Evolutionary conservation across 768 basidiomycete species (phyloP).

Genomic region (Leccinum ochraceum): DNA sequence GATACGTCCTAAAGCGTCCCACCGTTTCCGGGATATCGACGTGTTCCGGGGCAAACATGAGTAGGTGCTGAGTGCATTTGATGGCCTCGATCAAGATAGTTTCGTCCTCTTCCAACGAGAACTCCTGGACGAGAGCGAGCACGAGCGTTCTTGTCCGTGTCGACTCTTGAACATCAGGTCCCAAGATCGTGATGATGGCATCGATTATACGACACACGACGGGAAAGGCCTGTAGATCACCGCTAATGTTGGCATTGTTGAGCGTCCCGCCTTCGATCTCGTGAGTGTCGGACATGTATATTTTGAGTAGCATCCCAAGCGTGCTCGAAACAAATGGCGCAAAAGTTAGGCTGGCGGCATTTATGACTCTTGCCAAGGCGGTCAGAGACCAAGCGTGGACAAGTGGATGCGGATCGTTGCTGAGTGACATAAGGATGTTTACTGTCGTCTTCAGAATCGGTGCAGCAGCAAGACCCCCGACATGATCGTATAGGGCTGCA

Average conservation of each 20-base stretch:
- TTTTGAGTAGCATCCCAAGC: constrained; percentile 85
- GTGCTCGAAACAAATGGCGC: constrained; percentile 87
- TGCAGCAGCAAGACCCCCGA: constrained; percentile 93
- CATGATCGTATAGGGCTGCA: constrained; percentile 86
- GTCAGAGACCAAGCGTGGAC: constrained; percentile 94
- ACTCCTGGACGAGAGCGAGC: constrained; percentile 82
- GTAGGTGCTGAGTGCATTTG: constrained; percentile 93
- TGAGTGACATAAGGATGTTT: constrained; percentile 91
- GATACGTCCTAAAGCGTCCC: constrained; percentile 71
- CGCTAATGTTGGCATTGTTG: constrained; percentile 79
- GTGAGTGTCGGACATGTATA: constrained; percentile 88
- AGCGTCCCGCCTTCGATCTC: constrained; percentile 90
- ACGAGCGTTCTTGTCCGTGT: constrained; percentile 75
- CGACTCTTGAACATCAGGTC: constrained; percentile 94
- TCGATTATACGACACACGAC: constrained; percentile 91
- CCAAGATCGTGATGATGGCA: constrained; percentile 89
- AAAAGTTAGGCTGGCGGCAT: constrained; percentile 90
- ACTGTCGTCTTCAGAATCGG: constrained; percentile 94
- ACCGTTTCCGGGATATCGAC: constrained; percentile 83
- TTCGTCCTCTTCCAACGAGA: constrained; percentile 84
- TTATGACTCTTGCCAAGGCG: constrained; percentile 83
- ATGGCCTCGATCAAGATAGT: constrained; percentile 91
- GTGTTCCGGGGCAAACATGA: constrained; percentile 91
- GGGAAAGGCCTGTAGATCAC: constrained; percentile 90
- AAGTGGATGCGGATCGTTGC: constrained; percentile 94